Evolutionary conservation across 495 filamentous ascomycete species (phyloP).

Genomic region (Elasticomyces elasticus): DNA sequence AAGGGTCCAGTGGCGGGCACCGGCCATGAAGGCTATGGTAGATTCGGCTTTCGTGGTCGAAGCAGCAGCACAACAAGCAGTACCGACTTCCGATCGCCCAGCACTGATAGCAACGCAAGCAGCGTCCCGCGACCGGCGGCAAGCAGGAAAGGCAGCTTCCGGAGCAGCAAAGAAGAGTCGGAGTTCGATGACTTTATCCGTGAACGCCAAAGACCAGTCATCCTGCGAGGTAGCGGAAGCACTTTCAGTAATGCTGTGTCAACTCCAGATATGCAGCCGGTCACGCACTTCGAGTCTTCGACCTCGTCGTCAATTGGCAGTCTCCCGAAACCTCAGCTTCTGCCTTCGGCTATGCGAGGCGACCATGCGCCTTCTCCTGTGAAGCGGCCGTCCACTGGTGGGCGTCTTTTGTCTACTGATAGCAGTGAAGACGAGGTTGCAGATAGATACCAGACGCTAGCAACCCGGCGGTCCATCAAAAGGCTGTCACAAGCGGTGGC

Average conservation of each 20-base stretch:
- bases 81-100: conserved; percentile 46
- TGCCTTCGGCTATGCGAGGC: conserved; percentile 29
- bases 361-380: not conserved
- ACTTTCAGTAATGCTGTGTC: conserved; percentile 19
- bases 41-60: conserved; percentile 52
- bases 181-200: conserved; percentile 59
- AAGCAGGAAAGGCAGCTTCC: conserved; percentile 46
- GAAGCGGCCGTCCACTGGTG: not conserved
- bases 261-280: conserved; percentile 17
- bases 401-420: conserved; percentile 20
- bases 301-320: conserved; percentile 7
- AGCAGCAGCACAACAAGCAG: conserved; percentile 45
- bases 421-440: conserved; percentile 24
- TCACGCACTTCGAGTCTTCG: conserved; percentile 3
- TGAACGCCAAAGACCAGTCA: conserved; percentile 73
- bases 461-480: conserved; percentile 21
- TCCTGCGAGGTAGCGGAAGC: conserved; percentile 59
- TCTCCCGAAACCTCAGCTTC: conserved; percentile 19
- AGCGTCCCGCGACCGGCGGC: conserved; percentile 32
- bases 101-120: conserved; percentile 41
- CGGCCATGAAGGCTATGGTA: conserved; percentile 91
- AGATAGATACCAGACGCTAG: conserved; percentile 16
- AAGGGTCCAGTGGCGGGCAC: conserved; percentile 90
- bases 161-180: conserved; percentile 42
- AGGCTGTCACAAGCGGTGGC: conserved; percentile 24